These are phyloP conservation scores for Trametes villosa DNA, from an alignment of 768 basidiomycete genomes.

Conservation along the genomic window DNA sequence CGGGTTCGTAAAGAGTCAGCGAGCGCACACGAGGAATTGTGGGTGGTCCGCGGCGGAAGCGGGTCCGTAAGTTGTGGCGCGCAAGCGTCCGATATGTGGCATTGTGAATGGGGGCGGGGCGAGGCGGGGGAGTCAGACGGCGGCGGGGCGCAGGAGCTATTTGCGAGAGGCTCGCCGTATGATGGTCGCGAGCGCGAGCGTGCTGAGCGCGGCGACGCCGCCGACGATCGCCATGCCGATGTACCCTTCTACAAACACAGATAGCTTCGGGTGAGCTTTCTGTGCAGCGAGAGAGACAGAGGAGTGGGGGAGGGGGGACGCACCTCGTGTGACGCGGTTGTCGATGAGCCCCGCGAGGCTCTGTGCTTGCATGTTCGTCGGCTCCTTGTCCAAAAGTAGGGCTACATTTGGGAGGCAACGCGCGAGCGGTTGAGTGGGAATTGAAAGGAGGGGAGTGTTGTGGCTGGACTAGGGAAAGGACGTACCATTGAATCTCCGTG, in stretches of 20 bases:
- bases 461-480: conserved; percentile 1
- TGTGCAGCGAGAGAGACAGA: background rate
- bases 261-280: conserved; percentile 8
- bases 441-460: background rate
- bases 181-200: conserved; percentile 71
- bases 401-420: conserved; percentile 46
- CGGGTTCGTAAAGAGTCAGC: conserved; percentile 1
- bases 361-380: conserved; percentile 89
- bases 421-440: background rate
- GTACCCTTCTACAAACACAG: too few species aligned
- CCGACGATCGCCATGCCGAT: conserved; percentile 97
- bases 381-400: conserved; percentile 88
- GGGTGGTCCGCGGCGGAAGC: too few species aligned
- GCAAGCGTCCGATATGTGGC: background rate
- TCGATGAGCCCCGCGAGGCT: conserved; percentile 88
- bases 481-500: conserved; percentile 90
- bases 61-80: background rate
- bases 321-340: conserved; percentile 80
- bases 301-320: conserved; percentile 23
- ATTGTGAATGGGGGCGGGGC: background rate
- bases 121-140: conserved; percentile 10
- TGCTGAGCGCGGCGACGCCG: conserved; percentile 84
- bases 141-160: conserved; percentile 20
- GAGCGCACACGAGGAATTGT: too few species aligned
- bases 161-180: conserved; percentile 80